phyloP scores from a whole-genome alignment of 164 flowering plant genomes.

The Stephania cephalantha region DNA sequence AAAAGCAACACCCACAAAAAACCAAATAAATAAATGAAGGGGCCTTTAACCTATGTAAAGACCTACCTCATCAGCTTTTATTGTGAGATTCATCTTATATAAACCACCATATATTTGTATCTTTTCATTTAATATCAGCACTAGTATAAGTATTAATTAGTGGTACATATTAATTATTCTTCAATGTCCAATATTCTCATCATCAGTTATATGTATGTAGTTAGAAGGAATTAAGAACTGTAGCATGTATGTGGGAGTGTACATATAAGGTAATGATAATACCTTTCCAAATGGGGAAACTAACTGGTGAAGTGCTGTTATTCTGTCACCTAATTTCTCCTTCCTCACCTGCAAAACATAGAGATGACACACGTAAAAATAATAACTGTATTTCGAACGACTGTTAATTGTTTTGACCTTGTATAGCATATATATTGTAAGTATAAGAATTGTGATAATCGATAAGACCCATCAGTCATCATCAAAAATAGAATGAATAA shows the following conservation, averaged over 20 bases:
- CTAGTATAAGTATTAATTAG: too few relatives aligned
- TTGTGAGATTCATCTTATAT: conserved; percentile 4
- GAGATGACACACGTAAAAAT: too few relatives aligned
- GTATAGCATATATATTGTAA: not conserved
- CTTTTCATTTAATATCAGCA: not conserved
- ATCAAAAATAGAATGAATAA: not conserved
- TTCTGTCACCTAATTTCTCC: conserved; percentile 47
- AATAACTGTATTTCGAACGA: not conserved
- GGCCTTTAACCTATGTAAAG: conserved; percentile 9
- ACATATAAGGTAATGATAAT: not conserved
- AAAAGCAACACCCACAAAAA: conserved; percentile 12
- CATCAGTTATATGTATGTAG: too few relatives aligned
- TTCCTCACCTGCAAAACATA: conserved; percentile 34
- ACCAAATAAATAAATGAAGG: conserved; percentile 1
- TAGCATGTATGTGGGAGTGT: too few relatives aligned
- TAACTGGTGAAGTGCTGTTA: conserved; percentile 45
- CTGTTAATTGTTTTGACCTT: not conserved
- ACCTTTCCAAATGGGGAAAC: conserved; percentile 56
- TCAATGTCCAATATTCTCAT: too few relatives aligned
- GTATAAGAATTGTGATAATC: conserved; percentile 1
- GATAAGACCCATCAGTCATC: not conserved
- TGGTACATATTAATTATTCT: too few relatives aligned
- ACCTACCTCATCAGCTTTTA: not conserved
- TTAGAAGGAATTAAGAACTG: too few relatives aligned
- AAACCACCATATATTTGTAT: not conserved